phyloP scores from a whole-genome alignment of 768 basidiomycete species.

The Macrocybe gigantea region DNA sequence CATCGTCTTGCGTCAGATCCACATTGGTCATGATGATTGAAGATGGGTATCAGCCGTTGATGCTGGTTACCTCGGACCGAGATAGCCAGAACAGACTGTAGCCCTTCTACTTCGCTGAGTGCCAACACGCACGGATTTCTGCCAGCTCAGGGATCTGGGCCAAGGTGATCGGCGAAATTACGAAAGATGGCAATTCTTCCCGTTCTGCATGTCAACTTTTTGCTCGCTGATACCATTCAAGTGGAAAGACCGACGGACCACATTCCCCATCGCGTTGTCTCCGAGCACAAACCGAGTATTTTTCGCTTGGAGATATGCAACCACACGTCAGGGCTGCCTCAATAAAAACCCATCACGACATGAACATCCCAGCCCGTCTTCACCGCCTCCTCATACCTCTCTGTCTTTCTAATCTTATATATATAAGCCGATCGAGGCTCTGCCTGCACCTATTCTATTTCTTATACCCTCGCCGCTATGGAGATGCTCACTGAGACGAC shows the following conservation, averaged over 20 bases:
- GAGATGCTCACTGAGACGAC: slow-evolving; percentile 8
- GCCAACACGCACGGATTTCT: slow-evolving; percentile 2
- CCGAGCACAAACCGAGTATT: slow-evolving; percentile 4
- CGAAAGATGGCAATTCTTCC: slow-evolving; percentile 1
- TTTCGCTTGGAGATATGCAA: slow-evolving; percentile 10
- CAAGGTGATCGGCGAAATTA: slow-evolving; percentile 10
- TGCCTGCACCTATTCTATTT: too few species aligned
- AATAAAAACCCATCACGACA: slow-evolving; percentile 5
- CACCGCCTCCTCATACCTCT: neutral
- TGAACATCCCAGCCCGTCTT: neutral
- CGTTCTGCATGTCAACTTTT: slow-evolving; percentile 5
- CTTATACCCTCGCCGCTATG: too few species aligned
- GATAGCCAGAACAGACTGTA: too few species aligned
- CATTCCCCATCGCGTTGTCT: slow-evolving; percentile 6
- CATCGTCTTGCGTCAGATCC: too few species aligned
- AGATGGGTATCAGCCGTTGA: too few species aligned
- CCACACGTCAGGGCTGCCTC: slow-evolving; percentile 6
- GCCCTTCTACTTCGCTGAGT: slow-evolving; percentile 9
- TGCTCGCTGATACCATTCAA: neutral
- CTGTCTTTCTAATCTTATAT: neutral
- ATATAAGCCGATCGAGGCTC: too few species aligned
- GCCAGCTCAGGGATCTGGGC: slow-evolving; percentile 3
- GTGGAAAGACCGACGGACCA: too few species aligned
- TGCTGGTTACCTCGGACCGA: too few species aligned
- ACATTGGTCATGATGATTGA: too few species aligned